These are phyloP conservation scores for Nothophaeocryptopus gaeumannii DNA, from an alignment of 2,329 filamentous ascomycete species.

Conservation along the genomic window DNA sequence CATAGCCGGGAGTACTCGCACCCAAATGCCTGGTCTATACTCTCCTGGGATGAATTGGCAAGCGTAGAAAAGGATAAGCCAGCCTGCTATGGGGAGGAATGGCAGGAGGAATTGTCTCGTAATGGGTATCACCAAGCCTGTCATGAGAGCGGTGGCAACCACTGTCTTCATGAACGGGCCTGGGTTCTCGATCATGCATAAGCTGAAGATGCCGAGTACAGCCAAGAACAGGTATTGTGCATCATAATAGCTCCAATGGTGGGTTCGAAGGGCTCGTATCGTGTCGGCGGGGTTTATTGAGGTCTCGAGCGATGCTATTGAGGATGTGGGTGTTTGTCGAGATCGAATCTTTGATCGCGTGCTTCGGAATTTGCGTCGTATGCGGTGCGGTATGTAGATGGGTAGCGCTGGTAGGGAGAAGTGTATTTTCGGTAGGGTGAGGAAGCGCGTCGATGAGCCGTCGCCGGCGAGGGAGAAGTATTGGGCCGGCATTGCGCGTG, in stretches of 20 bases:
- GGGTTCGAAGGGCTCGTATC: constrained; percentile 68
- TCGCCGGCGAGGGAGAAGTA: constrained; percentile 31
- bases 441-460: constrained; percentile 38
- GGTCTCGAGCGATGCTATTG: constrained; percentile 72
- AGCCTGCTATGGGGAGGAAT: constrained; percentile 78
- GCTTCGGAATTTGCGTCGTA: constrained; percentile 63
- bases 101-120: constrained; percentile 91
- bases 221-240: constrained; percentile 77
- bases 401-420: constrained; percentile 49
- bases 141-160: constrained; percentile 63
- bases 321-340: constrained; percentile 64
- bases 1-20: constrained; percentile 86
- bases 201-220: constrained; percentile 74
- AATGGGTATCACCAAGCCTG: constrained; percentile 73
- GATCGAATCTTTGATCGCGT: constrained; percentile 64
- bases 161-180: constrained; percentile 76
- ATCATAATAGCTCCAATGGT: constrained; percentile 80
- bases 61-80: constrained; percentile 87
- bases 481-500: constrained; percentile 24
- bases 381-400: constrained; percentile 59
- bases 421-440: constrained; percentile 44
- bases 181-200: constrained; percentile 75
- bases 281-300: constrained; percentile 80
- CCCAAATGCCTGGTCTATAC: constrained; percentile 91
- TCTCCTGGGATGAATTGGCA: constrained; percentile 88